Base-by-base conservation (phyloP, 257 asterid species). In the Jaltomata sinuosa region DNA sequence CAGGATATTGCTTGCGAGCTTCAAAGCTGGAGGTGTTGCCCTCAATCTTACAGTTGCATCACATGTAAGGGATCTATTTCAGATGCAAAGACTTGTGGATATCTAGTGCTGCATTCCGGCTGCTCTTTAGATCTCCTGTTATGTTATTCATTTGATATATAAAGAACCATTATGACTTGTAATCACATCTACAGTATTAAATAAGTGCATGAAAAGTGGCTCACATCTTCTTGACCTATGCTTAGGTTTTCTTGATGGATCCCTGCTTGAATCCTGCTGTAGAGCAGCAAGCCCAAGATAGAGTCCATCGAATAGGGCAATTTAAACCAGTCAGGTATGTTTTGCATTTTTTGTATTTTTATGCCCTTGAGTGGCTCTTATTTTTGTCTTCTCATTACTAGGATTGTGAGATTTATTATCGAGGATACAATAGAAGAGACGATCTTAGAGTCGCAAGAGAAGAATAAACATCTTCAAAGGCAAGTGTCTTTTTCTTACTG, bases 211-310 rank as follows among this genome's bases (percentile, higher is more conserved):
- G n/a, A n/a, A n/a, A n/a, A n/a, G n/a, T n/a, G n/a, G n/a, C 42
- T 38, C 42, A 38, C 53, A 47, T 47, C 16, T 47, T 47, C 53
- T 47, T 47, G 53, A 47, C 16, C 4, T 53, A 53, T 22, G 45
- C n/a, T 34, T 86, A 94, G 99, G 98, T 94, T 64, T 95, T 94
- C 90, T 87, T 94, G 92, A 95, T 95, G 99, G 99, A 95, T 89
- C 97, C 97, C n/a, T 95, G 98, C 95, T 95, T 97, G 99, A 95
- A 95, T 90, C 98, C 99, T 62, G 98, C 97, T 18, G n/a, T n/a
- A n/a, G n/a, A n/a, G 98, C 88, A 94, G 82, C 98, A 95, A 89
- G 99, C 99, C 25, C 98, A 94, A 87, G 99, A 95, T 85, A 90
- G 97, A 88, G 92, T 95, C 45, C 98, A 92, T 80, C 91, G 97